Evolutionary conservation across 345 rosid species (phyloP), one percentile per base, ranked within the genome.

Genomic region (Excoecaria cochinchinensis): DNA sequence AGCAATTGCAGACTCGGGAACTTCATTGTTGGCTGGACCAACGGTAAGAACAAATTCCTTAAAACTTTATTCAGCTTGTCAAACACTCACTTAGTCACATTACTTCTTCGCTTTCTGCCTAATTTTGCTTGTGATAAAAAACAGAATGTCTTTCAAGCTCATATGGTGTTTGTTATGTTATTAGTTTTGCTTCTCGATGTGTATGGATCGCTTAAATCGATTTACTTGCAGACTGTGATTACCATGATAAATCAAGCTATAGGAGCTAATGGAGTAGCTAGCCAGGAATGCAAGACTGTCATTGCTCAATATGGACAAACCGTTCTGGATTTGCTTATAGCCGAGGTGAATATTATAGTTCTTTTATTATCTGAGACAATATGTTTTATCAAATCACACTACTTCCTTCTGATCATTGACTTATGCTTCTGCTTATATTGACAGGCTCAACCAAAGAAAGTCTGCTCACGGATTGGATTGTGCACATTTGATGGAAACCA

Each of bases 1-100:
- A 2, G 84, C 84, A 68, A 77, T 81, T 22, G 78, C 78, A 50
- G 80, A 81, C 71, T 81, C 84, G 7, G 84, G 84, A 69, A 81
- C 84, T 73, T 81, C 84, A 44, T 73, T 81, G 78, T 55, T 81
- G 72, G 80, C 80, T 9, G 80, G 84, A 67, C 84, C 84, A 63
- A 69, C 80, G 72, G 84, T 81, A 69, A 4, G 75, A 69, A 53
- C 46, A 73, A 21, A 24, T 16, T 51, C 21, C 15, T 38, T 38
- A 4, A 48, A 58, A n/a, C 38, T 48, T 46, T 10, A n/a, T 55
- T 42, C 48, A 21, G 16, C 42, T 15, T 50, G 50, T 46, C 11
- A 15, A 17, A 8, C n/a, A 22, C 9, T 10, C 48, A 17, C 12
- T 51, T 19, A 60, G n/a, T 14, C 21, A 46, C 10, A 14, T 16